These are phyloP conservation scores for Phytophthora pini DNA, from an alignment of 352 stramenopile genomes.

Conservation along the genomic window DNA sequence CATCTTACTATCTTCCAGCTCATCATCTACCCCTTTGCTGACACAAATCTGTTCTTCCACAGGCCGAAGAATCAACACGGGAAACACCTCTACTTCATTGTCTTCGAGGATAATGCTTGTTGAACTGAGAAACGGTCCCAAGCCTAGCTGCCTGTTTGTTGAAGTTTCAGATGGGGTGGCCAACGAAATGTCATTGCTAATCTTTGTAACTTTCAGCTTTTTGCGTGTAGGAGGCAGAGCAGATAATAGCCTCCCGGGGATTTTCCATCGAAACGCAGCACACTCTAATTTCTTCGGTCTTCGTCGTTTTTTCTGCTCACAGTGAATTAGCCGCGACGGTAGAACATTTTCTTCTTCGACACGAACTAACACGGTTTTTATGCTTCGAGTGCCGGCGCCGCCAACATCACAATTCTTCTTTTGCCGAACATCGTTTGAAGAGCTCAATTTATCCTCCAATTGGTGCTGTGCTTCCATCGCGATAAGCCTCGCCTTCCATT, in stretches of 20 bases:
- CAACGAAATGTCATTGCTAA: slow-evolving; percentile 52
- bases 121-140: slow-evolving; percentile 53
- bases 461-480: slow-evolving; percentile 65
- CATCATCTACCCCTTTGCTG: background rate
- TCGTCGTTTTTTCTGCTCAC: slow-evolving; percentile 28
- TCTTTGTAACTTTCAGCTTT: slow-evolving; percentile 43
- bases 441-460: slow-evolving; percentile 22
- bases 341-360: slow-evolving; percentile 30
- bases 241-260: slow-evolving; percentile 17
- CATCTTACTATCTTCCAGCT: slow-evolving; percentile 2
- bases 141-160: slow-evolving; percentile 18
- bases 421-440: background rate
- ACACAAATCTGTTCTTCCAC: slow-evolving; percentile 41
- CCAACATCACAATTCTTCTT: background rate
- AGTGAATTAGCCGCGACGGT: slow-evolving; percentile 50
- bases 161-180: slow-evolving; percentile 39
- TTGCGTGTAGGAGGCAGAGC: slow-evolving; percentile 19
- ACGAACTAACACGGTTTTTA: slow-evolving; percentile 31
- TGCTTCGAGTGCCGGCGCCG: background rate
- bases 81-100: slow-evolving; percentile 72
- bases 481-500: slow-evolving; percentile 59
- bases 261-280: slow-evolving; percentile 29
- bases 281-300: slow-evolving; percentile 34
- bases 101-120: slow-evolving; percentile 59
- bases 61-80: slow-evolving; percentile 62